Percentiles rank a stretch among this genome's conserved stretches.
Conservation (phyloP, 352 stramenopile genomes). For the Phytopythium boreale region DNA sequence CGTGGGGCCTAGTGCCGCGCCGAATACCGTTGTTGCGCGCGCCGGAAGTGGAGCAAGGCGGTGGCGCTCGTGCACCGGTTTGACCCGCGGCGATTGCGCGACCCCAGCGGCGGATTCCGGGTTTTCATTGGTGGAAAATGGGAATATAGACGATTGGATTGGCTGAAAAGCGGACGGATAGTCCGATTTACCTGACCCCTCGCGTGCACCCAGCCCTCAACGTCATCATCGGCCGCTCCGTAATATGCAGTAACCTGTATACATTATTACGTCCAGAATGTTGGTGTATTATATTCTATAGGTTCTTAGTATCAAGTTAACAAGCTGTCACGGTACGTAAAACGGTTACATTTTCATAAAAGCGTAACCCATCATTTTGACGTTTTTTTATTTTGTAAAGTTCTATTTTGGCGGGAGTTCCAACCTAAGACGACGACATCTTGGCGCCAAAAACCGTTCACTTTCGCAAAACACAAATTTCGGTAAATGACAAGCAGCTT, state of each 20-base stretch:
- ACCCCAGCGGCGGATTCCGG: not conserved
- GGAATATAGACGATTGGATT: not conserved
- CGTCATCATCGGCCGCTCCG: not conserved
- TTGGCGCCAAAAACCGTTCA: conserved; percentile 6
- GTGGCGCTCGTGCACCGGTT: conserved; percentile 3
- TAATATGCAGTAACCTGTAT: too few relatives aligned
- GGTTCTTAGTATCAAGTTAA: too few relatives aligned
- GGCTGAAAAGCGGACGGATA: not conserved
- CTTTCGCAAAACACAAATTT: too few relatives aligned
- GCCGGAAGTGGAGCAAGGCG: not conserved
- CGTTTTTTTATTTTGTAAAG: not conserved
- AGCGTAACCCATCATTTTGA: not conserved
- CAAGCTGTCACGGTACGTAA: too few relatives aligned
- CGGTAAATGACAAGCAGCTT: conserved; percentile 42
- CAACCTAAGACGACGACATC: not conserved
- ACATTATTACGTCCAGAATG: too few relatives aligned
- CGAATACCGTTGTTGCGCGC: too few relatives aligned
- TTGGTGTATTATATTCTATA: too few relatives aligned
- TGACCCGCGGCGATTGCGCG: not conserved
- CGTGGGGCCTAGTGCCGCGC: not conserved
- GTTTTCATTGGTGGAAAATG: not conserved
- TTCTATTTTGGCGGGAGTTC: conserved; percentile 1
- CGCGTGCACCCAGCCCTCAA: not conserved
- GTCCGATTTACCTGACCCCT: not conserved
- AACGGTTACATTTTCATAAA: not conserved